Conservation (phyloP, 805 yeast species). For the Lipomyces starkeyi region DNA sequence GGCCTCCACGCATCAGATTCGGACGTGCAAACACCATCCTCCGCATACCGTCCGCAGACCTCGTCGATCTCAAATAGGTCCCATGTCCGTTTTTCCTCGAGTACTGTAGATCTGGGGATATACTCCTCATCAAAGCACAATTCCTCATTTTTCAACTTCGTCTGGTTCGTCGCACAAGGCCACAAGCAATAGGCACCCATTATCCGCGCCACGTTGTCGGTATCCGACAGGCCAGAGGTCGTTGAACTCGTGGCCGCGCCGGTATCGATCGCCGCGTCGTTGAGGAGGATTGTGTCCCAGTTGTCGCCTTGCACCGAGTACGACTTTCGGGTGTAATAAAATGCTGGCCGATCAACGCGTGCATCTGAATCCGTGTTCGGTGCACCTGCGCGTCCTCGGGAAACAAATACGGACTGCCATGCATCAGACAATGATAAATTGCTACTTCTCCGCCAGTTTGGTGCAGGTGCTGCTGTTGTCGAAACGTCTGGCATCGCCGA, state of each 20-base stretch:
- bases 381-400: not conserved
- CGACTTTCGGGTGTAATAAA: not conserved
- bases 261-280: constrained; percentile 16
- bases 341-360: not conserved
- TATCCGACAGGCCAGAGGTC: not conserved
- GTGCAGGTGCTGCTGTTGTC: not conserved
- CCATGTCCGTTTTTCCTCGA: not conserved
- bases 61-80: not conserved
- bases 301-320: not conserved
- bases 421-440: not conserved
- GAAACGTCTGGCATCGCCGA: not conserved
- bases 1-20: not conserved
- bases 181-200: constrained; percentile 19
- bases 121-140: constrained; percentile 16
- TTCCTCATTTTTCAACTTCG: constrained; percentile 4
- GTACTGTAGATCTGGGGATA: not conserved
- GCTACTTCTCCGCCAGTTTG: not conserved
- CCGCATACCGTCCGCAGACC: not conserved
- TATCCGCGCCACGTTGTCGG: constrained; percentile 15
- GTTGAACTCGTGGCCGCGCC: not conserved
- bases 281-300: constrained; percentile 16
- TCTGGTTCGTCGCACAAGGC: not conserved
- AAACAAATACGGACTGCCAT: not conserved
- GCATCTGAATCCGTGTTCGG: not conserved
- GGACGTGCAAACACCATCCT: not conserved